phyloP scores from a whole-genome alignment of 257 asterid genomes.

The Prunella vulgaris region DNA sequence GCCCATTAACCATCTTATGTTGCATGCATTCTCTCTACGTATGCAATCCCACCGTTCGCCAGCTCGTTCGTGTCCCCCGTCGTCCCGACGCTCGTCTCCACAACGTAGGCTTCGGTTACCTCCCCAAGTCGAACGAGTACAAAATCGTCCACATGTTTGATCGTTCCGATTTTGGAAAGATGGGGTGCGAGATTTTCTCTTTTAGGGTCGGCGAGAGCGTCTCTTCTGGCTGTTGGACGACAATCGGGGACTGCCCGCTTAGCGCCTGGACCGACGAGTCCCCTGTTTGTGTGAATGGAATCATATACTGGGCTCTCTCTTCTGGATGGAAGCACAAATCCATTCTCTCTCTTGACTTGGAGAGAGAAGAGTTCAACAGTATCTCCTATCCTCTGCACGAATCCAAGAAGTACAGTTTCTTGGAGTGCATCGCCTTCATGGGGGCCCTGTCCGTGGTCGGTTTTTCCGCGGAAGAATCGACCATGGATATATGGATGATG shows the following conservation, averaged over 20 bases:
- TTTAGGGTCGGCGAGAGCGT: conserved; percentile 23
- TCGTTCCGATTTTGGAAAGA: conserved; percentile 25
- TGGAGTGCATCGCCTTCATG: conserved; percentile 36
- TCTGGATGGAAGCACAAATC: conserved; percentile 36
- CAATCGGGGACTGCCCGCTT: conserved; percentile 34
- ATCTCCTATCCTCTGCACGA: conserved; percentile 28
- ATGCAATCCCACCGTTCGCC: conserved; percentile 38
- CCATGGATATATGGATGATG: conserved; percentile 40
- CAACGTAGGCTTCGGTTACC: conserved; percentile 43
- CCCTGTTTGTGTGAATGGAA: conserved; percentile 32
- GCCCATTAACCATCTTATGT: conserved; percentile 29
- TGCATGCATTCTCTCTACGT: conserved; percentile 33
- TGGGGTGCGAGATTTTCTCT: conserved; percentile 45
- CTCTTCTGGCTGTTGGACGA: conserved; percentile 30
- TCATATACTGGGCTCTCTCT: conserved; percentile 35
- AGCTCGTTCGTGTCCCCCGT: conserved; percentile 30
- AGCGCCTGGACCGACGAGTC: conserved; percentile 37
- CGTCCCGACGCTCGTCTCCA: conserved; percentile 25
- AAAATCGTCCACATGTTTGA: conserved; percentile 38
- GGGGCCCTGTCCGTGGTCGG: conserved; percentile 37
- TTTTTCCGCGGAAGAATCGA: conserved; percentile 27
- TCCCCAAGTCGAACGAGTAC: conserved; percentile 32
- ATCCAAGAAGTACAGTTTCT: conserved; percentile 21
- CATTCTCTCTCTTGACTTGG: conserved; percentile 38
- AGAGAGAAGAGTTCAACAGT: conserved; percentile 28